Conservation (phyloP, 176 grass and related monocot genomes). For the Lolium rigidum region DNA sequence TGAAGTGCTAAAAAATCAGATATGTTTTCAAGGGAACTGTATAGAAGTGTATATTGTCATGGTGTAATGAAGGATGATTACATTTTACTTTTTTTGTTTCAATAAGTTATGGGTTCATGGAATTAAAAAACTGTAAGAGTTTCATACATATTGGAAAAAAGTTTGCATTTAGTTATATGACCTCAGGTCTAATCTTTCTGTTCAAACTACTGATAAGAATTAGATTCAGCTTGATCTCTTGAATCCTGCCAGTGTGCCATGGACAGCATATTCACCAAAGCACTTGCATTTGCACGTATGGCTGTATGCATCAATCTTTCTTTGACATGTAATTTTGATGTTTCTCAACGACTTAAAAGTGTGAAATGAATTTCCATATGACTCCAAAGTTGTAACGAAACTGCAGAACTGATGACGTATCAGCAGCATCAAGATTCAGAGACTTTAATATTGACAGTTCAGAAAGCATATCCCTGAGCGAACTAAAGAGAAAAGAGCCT, state of each 20-base stretch:
- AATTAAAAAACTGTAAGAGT: not conserved
- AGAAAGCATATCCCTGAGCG: constrained; percentile 53
- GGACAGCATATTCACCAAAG: not conserved
- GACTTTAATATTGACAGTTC: constrained; percentile 42
- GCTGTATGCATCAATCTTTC: not conserved
- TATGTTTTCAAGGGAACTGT: no score
- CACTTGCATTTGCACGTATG: not conserved
- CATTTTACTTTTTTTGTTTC: not conserved
- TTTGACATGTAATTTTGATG: not conserved
- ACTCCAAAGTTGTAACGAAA: constrained; percentile 1
- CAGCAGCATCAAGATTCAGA: constrained; percentile 37
- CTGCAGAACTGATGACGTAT: constrained; percentile 56
- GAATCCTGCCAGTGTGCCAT: not conserved
- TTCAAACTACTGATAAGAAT: not conserved
- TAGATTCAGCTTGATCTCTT: not conserved
- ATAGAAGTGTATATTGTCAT: not conserved
- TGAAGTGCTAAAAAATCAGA: no score
- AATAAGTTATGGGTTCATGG: not conserved
- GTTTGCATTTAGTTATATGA: not conserved
- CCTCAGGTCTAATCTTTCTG: not conserved
- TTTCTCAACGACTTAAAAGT: not conserved
- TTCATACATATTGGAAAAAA: not conserved
- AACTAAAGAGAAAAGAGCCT: constrained; percentile 75
- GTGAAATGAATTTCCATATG: constrained; percentile 2
- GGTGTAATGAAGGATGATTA: not conserved